phyloP scores from a whole-genome alignment of 2,329 filamentous ascomycete species.

The Cytospora schulzeri region DNA sequence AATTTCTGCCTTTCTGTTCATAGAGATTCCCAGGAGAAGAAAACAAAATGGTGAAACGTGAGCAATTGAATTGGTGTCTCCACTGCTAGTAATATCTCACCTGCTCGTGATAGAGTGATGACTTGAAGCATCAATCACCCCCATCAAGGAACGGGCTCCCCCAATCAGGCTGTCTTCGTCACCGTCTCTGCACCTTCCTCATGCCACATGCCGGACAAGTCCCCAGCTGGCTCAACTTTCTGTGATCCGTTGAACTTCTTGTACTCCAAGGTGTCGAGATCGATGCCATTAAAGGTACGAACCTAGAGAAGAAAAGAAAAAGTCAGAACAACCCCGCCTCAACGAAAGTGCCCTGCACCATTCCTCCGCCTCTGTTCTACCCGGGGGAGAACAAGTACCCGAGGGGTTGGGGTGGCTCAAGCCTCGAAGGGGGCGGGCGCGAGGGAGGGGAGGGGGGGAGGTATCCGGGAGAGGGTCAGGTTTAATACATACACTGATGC shows the following conservation, averaged over 20 bases:
- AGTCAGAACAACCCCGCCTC: background rate
- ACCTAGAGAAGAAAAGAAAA: constrained; percentile 33
- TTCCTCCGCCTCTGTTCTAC: no score
- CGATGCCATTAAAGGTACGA: constrained; percentile 45
- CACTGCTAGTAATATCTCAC: background rate
- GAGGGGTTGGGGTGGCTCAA: no score
- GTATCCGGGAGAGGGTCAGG: no score
- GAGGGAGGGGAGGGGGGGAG: background rate
- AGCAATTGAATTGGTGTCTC: background rate
- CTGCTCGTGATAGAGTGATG: background rate
- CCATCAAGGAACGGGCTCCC: background rate
- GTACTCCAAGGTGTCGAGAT: constrained; percentile 43
- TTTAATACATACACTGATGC: constrained; percentile 47
- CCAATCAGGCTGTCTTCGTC: background rate
- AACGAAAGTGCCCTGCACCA: background rate
- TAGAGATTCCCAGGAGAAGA: background rate
- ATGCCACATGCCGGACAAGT: constrained; percentile 42
- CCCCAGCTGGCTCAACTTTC: constrained; percentile 37
- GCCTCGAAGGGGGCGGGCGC: background rate
- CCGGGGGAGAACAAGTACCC: no score
- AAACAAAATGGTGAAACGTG: background rate
- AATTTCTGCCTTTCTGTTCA: background rate
- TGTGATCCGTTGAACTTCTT: constrained; percentile 42
- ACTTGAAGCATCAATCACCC: background rate
- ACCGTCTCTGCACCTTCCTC: constrained; percentile 27